Percentiles rank a stretch among this genome's conserved stretches.
phyloP scores from a whole-genome alignment of 2,329 filamentous ascomycete species.

The Exutisphaerella laricina region DNA sequence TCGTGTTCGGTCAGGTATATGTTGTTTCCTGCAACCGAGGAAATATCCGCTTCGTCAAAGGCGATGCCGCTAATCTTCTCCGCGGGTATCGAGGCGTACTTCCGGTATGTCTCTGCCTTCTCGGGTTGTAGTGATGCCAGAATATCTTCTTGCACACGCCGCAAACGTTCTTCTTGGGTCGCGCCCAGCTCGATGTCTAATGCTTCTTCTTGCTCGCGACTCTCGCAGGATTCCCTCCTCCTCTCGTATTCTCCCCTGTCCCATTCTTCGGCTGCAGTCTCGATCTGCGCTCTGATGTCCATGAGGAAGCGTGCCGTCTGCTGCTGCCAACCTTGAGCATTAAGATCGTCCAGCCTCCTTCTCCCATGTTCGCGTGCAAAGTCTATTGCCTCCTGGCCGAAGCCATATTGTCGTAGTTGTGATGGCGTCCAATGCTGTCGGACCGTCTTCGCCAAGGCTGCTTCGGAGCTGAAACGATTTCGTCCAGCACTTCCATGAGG shows the following conservation, averaged over 20 bases:
- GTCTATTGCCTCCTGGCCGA: slow-evolving; percentile 22
- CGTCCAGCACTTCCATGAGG: slow-evolving; percentile 24
- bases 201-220: slow-evolving; percentile 1
- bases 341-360: slow-evolving; percentile 23
- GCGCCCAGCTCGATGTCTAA: slow-evolving; percentile 10
- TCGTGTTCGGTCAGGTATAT: slow-evolving; percentile 21
- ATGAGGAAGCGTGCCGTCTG: slow-evolving; percentile 20
- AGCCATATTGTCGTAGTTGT: slow-evolving; percentile 20
- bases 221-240: slow-evolving; percentile 3
- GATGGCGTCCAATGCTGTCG: slow-evolving; percentile 16
- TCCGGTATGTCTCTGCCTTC: slow-evolving; percentile 10
- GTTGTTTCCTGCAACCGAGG: slow-evolving; percentile 14
- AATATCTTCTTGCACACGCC: slow-evolving; percentile 11
- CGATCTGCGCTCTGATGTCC: slow-evolving; percentile 15
- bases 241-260: slow-evolving; percentile 11
- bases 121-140: slow-evolving; percentile 8
- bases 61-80: slow-evolving; percentile 16
- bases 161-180: slow-evolving; percentile 10
- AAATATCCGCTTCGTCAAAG: slow-evolving; percentile 14
- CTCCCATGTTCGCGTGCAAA: slow-evolving; percentile 22
- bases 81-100: slow-evolving; percentile 12
- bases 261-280: slow-evolving; percentile 12
- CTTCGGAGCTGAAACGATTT: slow-evolving; percentile 22
- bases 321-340: slow-evolving; percentile 24
- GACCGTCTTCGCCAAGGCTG: slow-evolving; percentile 27